These are phyloP conservation scores for Casuarina glauca DNA, from an alignment of 306 rosid species.

Conservation along the genomic window DNA sequence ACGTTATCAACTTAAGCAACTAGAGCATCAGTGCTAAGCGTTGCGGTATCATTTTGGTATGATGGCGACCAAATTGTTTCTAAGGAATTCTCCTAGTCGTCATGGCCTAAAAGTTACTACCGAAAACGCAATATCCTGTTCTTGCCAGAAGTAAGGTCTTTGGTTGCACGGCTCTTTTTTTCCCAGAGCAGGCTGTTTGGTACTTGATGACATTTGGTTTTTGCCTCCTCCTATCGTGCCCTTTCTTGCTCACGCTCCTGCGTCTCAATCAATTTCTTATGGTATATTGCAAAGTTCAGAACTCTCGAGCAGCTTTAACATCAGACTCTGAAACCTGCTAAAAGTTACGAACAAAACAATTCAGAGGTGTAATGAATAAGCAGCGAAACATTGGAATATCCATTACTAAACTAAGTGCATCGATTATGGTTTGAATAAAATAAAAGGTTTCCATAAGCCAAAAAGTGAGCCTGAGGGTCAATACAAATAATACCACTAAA, in stretches of 20 bases:
- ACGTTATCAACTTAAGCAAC: too few species aligned
- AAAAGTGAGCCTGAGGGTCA: neutral
- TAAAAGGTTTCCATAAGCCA: neutral
- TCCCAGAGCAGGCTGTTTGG: too few species aligned
- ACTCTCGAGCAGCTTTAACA: conserved; percentile 84
- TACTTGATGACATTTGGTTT: too few species aligned
- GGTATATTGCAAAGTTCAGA: conserved; percentile 91
- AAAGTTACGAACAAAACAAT: conserved; percentile 7
- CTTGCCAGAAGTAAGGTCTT: too few species aligned
- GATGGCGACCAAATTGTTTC: too few species aligned
- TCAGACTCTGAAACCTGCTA: conserved; percentile 80
- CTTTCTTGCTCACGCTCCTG: conserved; percentile 84
- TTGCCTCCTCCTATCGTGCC: conserved; percentile 2
- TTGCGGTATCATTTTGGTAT: too few species aligned
- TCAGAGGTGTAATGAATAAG: neutral
- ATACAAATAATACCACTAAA: neutral
- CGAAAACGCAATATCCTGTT: too few species aligned
- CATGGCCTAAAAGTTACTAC: too few species aligned
- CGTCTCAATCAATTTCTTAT: conserved; percentile 87
- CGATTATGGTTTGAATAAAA: neutral
- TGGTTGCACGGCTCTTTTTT: too few species aligned
- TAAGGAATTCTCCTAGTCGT: too few species aligned
- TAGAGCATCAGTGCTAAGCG: too few species aligned
- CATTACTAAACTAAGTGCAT: neutral
- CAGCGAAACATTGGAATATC: neutral